Evolutionary conservation across 1,284 basidiomycete genomes (phyloP).

Genomic region (Singerocomus rubriflavus): DNA sequence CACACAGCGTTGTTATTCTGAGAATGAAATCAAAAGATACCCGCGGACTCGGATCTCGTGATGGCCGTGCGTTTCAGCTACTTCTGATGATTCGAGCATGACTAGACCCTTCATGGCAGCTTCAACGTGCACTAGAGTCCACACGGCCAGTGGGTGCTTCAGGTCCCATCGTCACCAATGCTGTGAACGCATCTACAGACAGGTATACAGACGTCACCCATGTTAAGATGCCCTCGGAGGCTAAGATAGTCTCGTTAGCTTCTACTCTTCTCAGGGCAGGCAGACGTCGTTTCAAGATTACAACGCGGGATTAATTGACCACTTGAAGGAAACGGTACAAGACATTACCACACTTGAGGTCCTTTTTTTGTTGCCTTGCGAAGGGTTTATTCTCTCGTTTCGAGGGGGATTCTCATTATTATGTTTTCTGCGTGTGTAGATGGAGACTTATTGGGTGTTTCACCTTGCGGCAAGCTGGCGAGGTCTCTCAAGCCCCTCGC

Average conservation of each 20-base stretch:
- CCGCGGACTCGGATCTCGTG: conserved; percentile 55
- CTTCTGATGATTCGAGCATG: neutral
- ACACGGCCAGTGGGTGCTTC: conserved; percentile 42
- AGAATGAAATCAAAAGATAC: conserved; percentile 38
- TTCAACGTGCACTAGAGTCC: conserved; percentile 45
- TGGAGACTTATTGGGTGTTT: conserved; percentile 79
- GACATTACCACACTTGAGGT: conserved; percentile 71
- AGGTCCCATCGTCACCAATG: conserved; percentile 43
- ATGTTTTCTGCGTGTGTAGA: conserved; percentile 40
- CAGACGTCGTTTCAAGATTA: conserved; percentile 77
- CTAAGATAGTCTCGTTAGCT: conserved; percentile 42
- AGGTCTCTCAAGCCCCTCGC: conserved; percentile 22
- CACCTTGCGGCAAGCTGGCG: conserved; percentile 69
- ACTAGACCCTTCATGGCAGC: conserved; percentile 34
- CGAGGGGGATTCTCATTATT: neutral
- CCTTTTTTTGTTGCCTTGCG: conserved; percentile 13
- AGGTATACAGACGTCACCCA: conserved; percentile 43
- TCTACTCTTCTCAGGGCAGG: conserved; percentile 83
- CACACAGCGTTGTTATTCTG: neutral
- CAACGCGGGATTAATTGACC: conserved; percentile 64
- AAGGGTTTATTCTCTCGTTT: neutral
- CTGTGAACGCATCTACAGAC: conserved; percentile 72
- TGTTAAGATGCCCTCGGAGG: neutral
- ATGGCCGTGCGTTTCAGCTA: conserved; percentile 37
- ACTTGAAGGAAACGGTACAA: conserved; percentile 46